These are phyloP conservation scores for Nothopassalora personata DNA, from an alignment of 2,329 filamentous ascomycete species.

Conservation along the genomic window DNA sequence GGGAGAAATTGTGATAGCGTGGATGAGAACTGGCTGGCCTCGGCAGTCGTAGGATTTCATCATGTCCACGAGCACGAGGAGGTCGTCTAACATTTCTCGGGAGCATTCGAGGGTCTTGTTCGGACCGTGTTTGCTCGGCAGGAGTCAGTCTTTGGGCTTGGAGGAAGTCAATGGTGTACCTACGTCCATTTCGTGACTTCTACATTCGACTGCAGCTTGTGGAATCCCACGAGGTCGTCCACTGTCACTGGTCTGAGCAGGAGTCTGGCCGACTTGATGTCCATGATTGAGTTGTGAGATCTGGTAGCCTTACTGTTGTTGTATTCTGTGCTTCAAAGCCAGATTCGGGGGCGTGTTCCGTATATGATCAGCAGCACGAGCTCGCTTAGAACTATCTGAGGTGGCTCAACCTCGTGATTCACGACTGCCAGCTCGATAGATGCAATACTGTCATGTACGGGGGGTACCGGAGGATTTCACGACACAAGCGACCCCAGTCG, in stretches of 20 bases:
- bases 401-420: background rate
- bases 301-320: too few relatives aligned
- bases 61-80: conserved; percentile 15
- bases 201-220: conserved; percentile 15
- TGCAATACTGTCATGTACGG: background rate
- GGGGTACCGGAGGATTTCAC: background rate
- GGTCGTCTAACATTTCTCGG: conserved; percentile 19
- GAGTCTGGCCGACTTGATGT: conserved; percentile 11
- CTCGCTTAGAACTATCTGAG: background rate
- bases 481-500: background rate
- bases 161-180: background rate
- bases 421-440: background rate
- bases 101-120: conserved; percentile 8
- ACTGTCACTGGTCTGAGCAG: conserved; percentile 12
- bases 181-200: conserved; percentile 18
- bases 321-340: background rate
- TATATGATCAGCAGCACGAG: background rate
- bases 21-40: conserved; percentile 11
- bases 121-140: conserved; percentile 15
- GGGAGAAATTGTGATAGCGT: conserved; percentile 12
- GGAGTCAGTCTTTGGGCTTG: background rate
- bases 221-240: conserved; percentile 13
- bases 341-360: background rate
- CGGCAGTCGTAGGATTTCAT: background rate
- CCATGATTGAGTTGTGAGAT: background rate